Evolutionary conservation across 2,329 filamentous ascomycete species (phyloP).

Genomic region (Stachybotrys chartarum): DNA sequence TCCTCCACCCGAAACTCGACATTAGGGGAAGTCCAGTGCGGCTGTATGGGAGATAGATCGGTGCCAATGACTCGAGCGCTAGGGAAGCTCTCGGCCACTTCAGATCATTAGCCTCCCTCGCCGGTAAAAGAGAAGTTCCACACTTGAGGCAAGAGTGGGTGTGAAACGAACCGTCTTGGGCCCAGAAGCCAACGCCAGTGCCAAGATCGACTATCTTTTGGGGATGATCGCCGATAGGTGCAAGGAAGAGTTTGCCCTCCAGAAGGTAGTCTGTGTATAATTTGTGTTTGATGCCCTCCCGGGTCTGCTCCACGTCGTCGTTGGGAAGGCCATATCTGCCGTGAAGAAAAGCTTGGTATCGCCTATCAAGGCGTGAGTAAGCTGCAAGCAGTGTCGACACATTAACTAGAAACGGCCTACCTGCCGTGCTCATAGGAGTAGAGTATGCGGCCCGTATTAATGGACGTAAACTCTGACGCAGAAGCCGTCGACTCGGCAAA

Average conservation of each 20-base stretch:
- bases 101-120: constrained; percentile 3
- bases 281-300: constrained; percentile 41
- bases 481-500: constrained; percentile 25
- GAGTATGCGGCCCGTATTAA: constrained; percentile 18
- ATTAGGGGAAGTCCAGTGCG: constrained; percentile 46
- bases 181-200: constrained; percentile 48
- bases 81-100: constrained; percentile 38
- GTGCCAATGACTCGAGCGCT: constrained; percentile 38
- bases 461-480: constrained; percentile 32
- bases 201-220: constrained; percentile 45
- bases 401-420: constrained; percentile 8
- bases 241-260: constrained; percentile 30
- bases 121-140: background rate
- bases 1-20: constrained; percentile 40
- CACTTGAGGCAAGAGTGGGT: background rate
- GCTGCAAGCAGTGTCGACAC: too few relatives aligned
- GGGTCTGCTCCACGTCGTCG: constrained; percentile 41
- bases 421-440: constrained; percentile 30
- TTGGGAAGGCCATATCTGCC: constrained; percentile 45
- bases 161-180: constrained; percentile 36
- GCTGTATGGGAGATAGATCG: constrained; percentile 37
- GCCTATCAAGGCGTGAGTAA: constrained; percentile 23
- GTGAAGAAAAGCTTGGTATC: constrained; percentile 40
- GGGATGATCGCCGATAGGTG: constrained; percentile 35
- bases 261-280: constrained; percentile 40